These are phyloP conservation scores for Nothophaeocryptopus gaeumannii DNA, from an alignment of 2,329 filamentous ascomycete species.

Conservation along the genomic window DNA sequence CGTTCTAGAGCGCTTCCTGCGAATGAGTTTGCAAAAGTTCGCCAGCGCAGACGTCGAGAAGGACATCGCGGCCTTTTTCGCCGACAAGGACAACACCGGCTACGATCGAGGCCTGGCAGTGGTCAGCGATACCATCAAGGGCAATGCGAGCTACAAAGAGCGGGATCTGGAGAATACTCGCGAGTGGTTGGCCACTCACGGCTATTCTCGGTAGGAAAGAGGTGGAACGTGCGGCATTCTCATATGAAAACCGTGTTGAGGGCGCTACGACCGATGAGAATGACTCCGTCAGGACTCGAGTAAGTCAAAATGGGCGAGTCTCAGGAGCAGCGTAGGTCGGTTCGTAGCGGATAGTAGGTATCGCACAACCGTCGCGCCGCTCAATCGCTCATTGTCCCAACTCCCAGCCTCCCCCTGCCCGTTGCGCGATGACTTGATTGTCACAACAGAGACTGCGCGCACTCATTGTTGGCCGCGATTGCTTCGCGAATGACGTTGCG, in stretches of 20 bases:
- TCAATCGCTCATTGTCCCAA: background rate
- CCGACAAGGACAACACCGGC: slow-evolving; percentile 76
- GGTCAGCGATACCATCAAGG: slow-evolving; percentile 79
- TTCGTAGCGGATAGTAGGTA: background rate
- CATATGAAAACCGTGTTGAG: background rate
- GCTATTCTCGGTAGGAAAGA: slow-evolving; percentile 46
- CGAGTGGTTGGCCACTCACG: slow-evolving; percentile 71
- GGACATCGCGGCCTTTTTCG: slow-evolving; percentile 83
- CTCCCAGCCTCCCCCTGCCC: background rate
- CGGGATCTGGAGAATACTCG: slow-evolving; percentile 70
- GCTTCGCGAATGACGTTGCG: background rate
- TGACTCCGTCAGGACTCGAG: background rate
- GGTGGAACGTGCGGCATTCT: background rate
- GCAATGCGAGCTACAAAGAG: slow-evolving; percentile 76
- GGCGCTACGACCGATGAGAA: background rate
- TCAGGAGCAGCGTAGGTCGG: background rate
- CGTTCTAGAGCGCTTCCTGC: slow-evolving; percentile 83
- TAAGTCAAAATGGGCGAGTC: background rate
- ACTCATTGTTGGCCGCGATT: slow-evolving; percentile 1
- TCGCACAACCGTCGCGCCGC: background rate
- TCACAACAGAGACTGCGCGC: too few relatives aligned
- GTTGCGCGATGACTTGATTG: background rate
- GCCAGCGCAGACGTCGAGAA: slow-evolving; percentile 65
- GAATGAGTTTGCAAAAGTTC: slow-evolving; percentile 74
- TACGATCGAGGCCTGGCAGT: slow-evolving; percentile 85